These are phyloP conservation scores for Pyrrhoderma noxium DNA, from an alignment of 1,284 basidiomycete species.

Conservation along the genomic window DNA sequence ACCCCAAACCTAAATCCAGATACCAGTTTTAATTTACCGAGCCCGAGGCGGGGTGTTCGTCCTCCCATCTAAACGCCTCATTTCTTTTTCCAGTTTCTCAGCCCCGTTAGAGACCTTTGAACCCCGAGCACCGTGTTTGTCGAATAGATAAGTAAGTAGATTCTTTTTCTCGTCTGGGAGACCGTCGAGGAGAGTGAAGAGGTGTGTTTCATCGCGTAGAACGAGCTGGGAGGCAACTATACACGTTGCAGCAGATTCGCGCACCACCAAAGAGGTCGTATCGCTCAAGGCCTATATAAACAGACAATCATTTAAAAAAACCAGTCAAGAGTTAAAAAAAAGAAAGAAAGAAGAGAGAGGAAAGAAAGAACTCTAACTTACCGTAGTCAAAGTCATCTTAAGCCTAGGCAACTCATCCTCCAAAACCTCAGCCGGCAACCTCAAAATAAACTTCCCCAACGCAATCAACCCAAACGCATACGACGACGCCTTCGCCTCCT, in stretches of 20 bases:
- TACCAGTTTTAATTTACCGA: too few relatives aligned
- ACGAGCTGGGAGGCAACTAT: constrained; percentile 78
- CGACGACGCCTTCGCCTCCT: constrained; percentile 50
- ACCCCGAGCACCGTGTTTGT: constrained; percentile 68
- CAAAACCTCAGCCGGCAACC: constrained; percentile 70
- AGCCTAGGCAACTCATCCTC: constrained; percentile 79
- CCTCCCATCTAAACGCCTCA: constrained; percentile 65
- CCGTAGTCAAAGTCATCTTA: constrained; percentile 58
- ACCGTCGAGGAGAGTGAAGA: constrained; percentile 71
- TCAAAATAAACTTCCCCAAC: constrained; percentile 71
- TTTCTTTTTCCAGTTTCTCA: constrained; percentile 67
- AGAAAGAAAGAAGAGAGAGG: too few relatives aligned
- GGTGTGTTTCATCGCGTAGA: constrained; percentile 69
- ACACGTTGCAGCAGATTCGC: constrained; percentile 71
- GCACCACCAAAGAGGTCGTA: constrained; percentile 60
- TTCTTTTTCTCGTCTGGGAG: constrained; percentile 82
- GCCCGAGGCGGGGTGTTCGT: constrained; percentile 53
- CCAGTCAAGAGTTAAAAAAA: too few relatives aligned
- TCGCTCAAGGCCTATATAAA: constrained; percentile 59
- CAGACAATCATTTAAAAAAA: too few relatives aligned
- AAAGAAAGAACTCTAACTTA: constrained; percentile 31
- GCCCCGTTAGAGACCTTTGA: constrained; percentile 33
- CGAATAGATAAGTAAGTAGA: constrained; percentile 75
- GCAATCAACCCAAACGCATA: constrained; percentile 78
- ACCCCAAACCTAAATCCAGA: too few relatives aligned